A percentile compares a stretch with the other conserved stretches of the same genome.
Evolutionary conservation across 1,284 basidiomycete genomes (phyloP).

Genomic region (Ceraceosorus bombacis): DNA sequence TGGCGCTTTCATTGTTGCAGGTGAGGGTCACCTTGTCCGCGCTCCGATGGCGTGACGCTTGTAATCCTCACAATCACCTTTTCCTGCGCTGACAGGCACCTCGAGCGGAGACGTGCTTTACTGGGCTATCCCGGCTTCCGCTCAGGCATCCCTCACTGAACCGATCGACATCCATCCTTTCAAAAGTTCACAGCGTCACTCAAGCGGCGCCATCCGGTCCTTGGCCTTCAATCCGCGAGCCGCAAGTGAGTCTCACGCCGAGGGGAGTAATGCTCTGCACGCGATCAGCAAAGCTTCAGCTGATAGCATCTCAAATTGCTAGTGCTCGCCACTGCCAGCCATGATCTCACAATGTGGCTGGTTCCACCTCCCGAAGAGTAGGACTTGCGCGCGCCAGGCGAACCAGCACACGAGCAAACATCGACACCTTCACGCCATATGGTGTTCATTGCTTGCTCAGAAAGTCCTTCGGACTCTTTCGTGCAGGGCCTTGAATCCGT

Average conservation of each 20-base stretch:
- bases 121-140: conserved; percentile 24
- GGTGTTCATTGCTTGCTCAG: too few species aligned
- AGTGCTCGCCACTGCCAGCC: conserved; percentile 36
- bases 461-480: too few species aligned
- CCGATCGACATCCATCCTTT: conserved; percentile 19
- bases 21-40: conserved; percentile 11
- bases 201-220: conserved; percentile 20
- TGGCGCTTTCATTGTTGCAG: too few species aligned
- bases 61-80: not conserved
- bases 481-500: too few species aligned
- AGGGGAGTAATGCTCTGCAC: not conserved
- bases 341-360: conserved; percentile 41
- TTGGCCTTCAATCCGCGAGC: conserved; percentile 41
- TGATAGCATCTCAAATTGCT: not conserved
- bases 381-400: too few species aligned
- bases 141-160: conserved; percentile 11
- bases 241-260: conserved; percentile 29
- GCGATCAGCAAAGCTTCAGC: not conserved
- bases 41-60: not conserved
- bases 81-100: conserved; percentile 12
- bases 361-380: too few species aligned
- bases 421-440: too few species aligned
- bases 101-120: conserved; percentile 12
- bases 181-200: conserved; percentile 19
- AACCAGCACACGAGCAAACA: too few species aligned